Evolutionary conservation across 768 basidiomycete genomes (phyloP), one percentile per base, ranked within the genome.

Genomic region (Leccinum uliginosum): DNA sequence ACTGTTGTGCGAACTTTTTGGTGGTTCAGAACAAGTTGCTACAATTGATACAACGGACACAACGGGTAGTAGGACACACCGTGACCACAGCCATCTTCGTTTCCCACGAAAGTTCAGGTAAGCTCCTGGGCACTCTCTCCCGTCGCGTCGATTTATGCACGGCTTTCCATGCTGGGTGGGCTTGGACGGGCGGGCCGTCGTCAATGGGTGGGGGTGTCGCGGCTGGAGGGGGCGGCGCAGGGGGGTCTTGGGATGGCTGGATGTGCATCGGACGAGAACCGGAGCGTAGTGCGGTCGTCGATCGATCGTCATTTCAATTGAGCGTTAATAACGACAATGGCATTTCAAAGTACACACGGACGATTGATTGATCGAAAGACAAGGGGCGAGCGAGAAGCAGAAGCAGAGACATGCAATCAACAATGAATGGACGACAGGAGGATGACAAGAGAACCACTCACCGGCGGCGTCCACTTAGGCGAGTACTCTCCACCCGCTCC

Each of bases 401-500:
- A 48, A 43, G 19, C 7, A 21, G 11, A 48, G 14, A 15, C 24
- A 34, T n/a, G 10, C 24, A 10, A 45, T 27, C 5, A 21, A 54
- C 3, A 19, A 21, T 8, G 34, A 12, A 32, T 3, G 29, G 32
- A 14, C 32, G 32, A 12, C 11, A 32, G 1, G 10, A 6, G 14
- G 15, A 34, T 6, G 12, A 32, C 32, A 34, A 34, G 34, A 34
- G 34, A 34, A 30, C 50, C n/a, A 64, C 75, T 62, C 61, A 85
- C 87, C 63, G 78, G 77, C 19, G 84, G 85, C 47, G 74, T 74
- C 91, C 89, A 93, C 53, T 86, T 84, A 15, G 87, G 84, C 23
- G 83, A 76, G 66, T 85, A 92, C 62, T 91, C 88, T 23, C 89
- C 90, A 34, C 85, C 89, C 2, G 84, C 79, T 21, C 89, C 86